Base-by-base conservation (phyloP, 2,329 filamentous ascomycete genomes). In the Xylaria sp. region DNA sequence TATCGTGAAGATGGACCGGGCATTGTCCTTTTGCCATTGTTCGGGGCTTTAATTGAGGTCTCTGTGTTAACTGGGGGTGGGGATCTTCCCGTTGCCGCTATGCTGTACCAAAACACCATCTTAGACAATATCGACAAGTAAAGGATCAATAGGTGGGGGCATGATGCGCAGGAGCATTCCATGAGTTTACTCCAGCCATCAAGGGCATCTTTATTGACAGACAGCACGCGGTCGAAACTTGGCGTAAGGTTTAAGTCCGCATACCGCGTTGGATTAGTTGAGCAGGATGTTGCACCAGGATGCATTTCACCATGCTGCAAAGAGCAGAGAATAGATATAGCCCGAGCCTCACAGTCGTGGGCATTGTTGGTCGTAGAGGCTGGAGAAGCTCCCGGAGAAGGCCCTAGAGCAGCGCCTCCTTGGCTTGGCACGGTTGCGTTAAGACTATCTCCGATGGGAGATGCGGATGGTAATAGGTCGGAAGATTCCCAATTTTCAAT, bases 71-170 rank as follows among this genome's bases (percentile, higher is more conserved):
- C 15, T n/a, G n/a, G 11, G 11, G 2, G 8, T n/a, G 6, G 13
- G 1, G 19, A 35, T 13, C 49, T 54, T n/a, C 49, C 54, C 23
- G 19, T 19, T 1, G 62, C 62, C 2, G 52, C 62, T 48, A 62
- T 33, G 6, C 62, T 47, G 51, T 64, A 64, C 62, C 59, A 64
- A 27, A 58, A 64, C 0, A 64, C 10, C 58, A 62, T 33, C n/a
- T 62, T 64, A 5, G 58, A 58, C 15, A 64, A 27, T n/a, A 64
- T 56, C n/a, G 58, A 62, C 19, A 54, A 44, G 37, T 64, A 46
- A 5, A 64, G 62, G 4, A 64, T 48, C 15, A 51, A 44, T 17
- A 62, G 27, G 29, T 64, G 62, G 23, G 62, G 58, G 19, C 48
- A 58, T 3, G 38, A 35, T 8, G 59, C 59, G 29, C 62, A 64